phyloP scores from a whole-genome alignment of 768 basidiomycete genomes.

The Mycena filopes region DNA sequence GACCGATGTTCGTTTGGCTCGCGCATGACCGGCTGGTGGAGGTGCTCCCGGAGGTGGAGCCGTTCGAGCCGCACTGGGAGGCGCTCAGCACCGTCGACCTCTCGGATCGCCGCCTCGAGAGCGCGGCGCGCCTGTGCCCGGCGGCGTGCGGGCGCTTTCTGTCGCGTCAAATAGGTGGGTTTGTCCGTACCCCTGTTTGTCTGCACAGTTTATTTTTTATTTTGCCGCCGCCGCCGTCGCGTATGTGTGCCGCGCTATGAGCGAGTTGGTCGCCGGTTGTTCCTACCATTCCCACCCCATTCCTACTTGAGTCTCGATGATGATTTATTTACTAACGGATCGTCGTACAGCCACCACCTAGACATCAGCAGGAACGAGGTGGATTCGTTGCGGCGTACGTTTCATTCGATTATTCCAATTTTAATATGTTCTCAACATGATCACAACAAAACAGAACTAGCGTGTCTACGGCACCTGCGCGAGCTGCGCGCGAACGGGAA shows the following conservation, averaged over 20 bases:
- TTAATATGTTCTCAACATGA: too few relatives aligned
- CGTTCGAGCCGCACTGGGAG: slow-evolving; percentile 97
- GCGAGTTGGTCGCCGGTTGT: too few relatives aligned
- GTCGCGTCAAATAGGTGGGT: slow-evolving; percentile 79
- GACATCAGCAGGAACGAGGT: slow-evolving; percentile 93
- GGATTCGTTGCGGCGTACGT: slow-evolving; percentile 88
- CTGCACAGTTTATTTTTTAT: neutral
- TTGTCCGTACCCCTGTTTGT: slow-evolving; percentile 26
- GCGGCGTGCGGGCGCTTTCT: slow-evolving; percentile 78
- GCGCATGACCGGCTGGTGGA: slow-evolving; percentile 92
- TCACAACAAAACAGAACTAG: too few relatives aligned
- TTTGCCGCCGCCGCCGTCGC: slow-evolving; percentile 10
- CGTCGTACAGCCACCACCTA: slow-evolving; percentile 88
- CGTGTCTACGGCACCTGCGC: slow-evolving; percentile 84
- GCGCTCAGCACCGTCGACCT: slow-evolving; percentile 79
- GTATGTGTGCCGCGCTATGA: neutral
- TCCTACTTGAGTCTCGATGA: too few relatives aligned
- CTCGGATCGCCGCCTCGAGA: slow-evolving; percentile 76
- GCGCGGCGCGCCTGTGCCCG: slow-evolving; percentile 77
- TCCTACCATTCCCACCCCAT: too few relatives aligned
- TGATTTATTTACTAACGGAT: too few relatives aligned
- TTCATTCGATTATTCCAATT: too few relatives aligned
- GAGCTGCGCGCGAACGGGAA: slow-evolving; percentile 94
- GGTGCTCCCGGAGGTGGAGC: slow-evolving; percentile 93
- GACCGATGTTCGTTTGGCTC: slow-evolving; percentile 97